phyloP scores from a whole-genome alignment of 225 moss, liverwort and hornwort genomes.

The Sphagnum tenellum region DNA sequence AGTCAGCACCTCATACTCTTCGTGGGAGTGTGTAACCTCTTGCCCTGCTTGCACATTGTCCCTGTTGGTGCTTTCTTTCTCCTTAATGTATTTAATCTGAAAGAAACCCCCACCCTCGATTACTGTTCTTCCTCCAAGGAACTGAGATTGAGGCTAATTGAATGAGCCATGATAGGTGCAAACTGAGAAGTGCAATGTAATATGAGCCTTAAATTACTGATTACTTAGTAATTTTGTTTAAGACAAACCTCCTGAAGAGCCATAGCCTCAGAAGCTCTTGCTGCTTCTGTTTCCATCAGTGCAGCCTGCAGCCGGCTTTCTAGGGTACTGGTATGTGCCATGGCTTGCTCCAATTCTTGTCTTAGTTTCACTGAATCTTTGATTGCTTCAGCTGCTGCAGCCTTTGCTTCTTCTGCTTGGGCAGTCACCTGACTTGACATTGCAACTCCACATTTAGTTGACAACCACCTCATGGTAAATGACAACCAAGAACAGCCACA shows the following conservation, averaged over 20 bases:
- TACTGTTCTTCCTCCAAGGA: no score
- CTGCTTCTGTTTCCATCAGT: slow-evolving; percentile 22
- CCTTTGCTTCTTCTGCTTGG: slow-evolving; percentile 32
- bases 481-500: no score
- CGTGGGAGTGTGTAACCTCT: slow-evolving; percentile 19
- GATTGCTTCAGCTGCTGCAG: slow-evolving; percentile 12
- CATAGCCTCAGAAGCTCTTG: slow-evolving; percentile 34
- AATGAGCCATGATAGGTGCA: no score
- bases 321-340: slow-evolving; percentile 21
- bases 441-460: no score
- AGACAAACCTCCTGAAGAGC: slow-evolving; percentile 22
- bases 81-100: no score
- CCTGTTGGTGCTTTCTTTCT: no score
- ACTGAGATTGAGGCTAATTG: no score
- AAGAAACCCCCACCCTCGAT: no score
- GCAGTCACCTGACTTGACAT: slow-evolving; percentile 17
- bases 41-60: slow-evolving; percentile 10
- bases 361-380: slow-evolving; percentile 11
- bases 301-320: slow-evolving; percentile 18
- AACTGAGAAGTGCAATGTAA: no score
- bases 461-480: no score
- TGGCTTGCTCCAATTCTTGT: slow-evolving; percentile 29
- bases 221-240: background rate
- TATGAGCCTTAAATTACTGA: no score
- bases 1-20: slow-evolving; percentile 24